Percentiles rank a stretch among this genome's conserved stretches.
Evolutionary conservation across 208 protist genomes (phyloP).

Genomic region (Leishmania martiniquensis): DNA sequence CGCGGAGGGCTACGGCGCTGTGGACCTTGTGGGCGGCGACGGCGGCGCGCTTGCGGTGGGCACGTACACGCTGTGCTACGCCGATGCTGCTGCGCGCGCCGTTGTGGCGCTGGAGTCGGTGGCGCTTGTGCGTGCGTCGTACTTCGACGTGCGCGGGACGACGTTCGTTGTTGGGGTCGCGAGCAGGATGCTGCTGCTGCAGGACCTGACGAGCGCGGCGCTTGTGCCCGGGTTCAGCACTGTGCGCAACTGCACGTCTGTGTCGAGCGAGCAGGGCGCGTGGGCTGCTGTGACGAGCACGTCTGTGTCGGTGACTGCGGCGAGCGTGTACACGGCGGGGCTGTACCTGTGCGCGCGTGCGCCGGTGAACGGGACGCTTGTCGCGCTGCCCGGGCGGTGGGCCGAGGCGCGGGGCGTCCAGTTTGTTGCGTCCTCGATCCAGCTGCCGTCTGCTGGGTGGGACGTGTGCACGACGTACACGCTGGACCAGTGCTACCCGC

Average conservation of each 20-base stretch:
- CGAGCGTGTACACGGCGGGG: slow-evolving; percentile 1
- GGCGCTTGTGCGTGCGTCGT: slow-evolving; percentile 39
- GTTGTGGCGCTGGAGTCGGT: slow-evolving; percentile 35
- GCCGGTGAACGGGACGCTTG: slow-evolving; percentile 49
- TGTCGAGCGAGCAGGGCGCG: slow-evolving; percentile 38
- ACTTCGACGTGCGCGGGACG: slow-evolving; percentile 52
- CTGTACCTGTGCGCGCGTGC: slow-evolving; percentile 63
- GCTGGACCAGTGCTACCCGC: slow-evolving; percentile 38
- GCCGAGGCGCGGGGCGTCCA: slow-evolving; percentile 6
- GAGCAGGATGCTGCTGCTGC: slow-evolving; percentile 40
- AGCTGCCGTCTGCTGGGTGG: slow-evolving; percentile 36
- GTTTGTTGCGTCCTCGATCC: slow-evolving; percentile 32
- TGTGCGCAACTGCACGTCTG: slow-evolving; percentile 32
- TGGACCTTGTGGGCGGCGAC: slow-evolving; percentile 36
- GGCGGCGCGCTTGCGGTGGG: slow-evolving; percentile 37
- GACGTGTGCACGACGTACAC: slow-evolving; percentile 35
- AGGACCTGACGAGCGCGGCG: slow-evolving; percentile 38
- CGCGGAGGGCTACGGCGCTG: slow-evolving; percentile 40
- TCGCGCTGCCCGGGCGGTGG: slow-evolving; percentile 34
- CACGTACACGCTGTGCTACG: slow-evolving; percentile 62
- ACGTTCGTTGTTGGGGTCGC: slow-evolving; percentile 57
- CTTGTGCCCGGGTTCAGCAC: slow-evolving; percentile 65
- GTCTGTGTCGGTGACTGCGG: slow-evolving; percentile 47
- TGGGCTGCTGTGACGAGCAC: slow-evolving; percentile 37
- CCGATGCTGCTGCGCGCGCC: slow-evolving; percentile 3